Base-by-base conservation (phyloP, 352 stramenopile genomes). In the Phytopythium kandeliae region DNA sequence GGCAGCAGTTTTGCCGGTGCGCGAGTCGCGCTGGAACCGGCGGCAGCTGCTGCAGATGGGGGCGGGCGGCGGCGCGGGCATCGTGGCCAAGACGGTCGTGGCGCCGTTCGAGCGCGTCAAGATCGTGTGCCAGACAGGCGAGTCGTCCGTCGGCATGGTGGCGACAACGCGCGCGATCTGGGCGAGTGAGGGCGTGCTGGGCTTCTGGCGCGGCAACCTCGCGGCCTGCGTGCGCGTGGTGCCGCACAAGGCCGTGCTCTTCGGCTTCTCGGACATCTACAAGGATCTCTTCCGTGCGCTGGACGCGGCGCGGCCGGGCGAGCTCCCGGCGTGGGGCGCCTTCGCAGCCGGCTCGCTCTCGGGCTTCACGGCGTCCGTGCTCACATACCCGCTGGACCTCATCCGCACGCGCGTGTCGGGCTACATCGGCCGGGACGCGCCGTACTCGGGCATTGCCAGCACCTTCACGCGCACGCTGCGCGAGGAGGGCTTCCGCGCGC, bases 331-430 rank as follows among this genome's bases (percentile, higher is more conserved):
- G 0, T 87, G 78, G 66, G 74, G 79, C 0, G 61, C 76, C 8
- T 96, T 96, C 44, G 58, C 71, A 2, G 62, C 82, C 0, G 86
- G 86, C 34, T 86, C 83, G 3, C 40, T 90, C 16, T 85, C 86
- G 40, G 86, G 86, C 37, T 85, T 95, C 57, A 91, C 86, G 43
- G 82, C 87, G 7, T 89, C 74, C n/a, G 59, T 92, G 31, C 58
- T 91, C 33, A 96, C 86, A 41, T 96, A 96, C 55, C 85, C 85
- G 46, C 64, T 96, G 22, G 86, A 96, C 58, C 74, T 91, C 24
- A 75, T 94, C 26, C 79, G 86, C 16, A 95, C 86, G 41, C 69
- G 86, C 10, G 65, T 96, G 21, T 86, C 85, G 5, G 76, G 86
- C 8, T 77, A 78, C 50, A 88, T 87, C 44, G 81, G 82, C 12